Conservation (phyloP, 352 stramenopile genomes). For the Thraustochytrium sp. region DNA sequence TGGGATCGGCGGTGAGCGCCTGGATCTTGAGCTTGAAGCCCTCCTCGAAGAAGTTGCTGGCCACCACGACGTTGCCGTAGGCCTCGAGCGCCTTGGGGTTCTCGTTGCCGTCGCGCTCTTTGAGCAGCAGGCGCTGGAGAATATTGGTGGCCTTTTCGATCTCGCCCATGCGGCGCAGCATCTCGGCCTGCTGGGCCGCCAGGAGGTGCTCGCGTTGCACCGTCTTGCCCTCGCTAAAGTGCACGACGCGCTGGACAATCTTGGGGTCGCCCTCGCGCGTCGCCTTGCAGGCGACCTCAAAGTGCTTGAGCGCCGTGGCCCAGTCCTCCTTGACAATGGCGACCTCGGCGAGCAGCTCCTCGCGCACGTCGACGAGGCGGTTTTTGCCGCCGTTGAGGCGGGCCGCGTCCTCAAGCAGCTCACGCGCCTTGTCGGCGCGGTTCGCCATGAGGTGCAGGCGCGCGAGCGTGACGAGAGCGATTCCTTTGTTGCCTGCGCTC, state of each 20-base stretch:
- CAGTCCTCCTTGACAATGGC: background rate
- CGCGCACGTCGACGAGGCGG: background rate
- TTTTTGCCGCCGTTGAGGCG: background rate
- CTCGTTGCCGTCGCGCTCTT: background rate
- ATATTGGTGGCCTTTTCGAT: background rate
- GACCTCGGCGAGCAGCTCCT: background rate
- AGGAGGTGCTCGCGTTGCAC: background rate
- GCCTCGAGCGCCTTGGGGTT: background rate
- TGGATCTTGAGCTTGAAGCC: slow-evolving; percentile 8
- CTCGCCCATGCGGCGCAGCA: background rate
- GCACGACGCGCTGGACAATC: background rate
- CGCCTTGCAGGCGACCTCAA: background rate
- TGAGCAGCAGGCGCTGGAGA: background rate
- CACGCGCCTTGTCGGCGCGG: background rate
- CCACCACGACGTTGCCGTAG: background rate
- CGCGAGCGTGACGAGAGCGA: background rate
- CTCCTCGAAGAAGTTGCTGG: background rate
- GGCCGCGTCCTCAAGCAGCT: background rate
- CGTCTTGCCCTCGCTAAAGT: background rate
- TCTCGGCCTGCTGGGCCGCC: background rate
- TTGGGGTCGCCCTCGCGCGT: background rate
- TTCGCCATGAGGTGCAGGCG: background rate
- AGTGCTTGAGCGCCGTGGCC: background rate
- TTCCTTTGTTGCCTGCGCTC: background rate
- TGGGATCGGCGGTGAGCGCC: background rate